Conservation (phyloP, 2,329 filamentous ascomycete genomes). For the Fusarium mangiferae region DNA sequence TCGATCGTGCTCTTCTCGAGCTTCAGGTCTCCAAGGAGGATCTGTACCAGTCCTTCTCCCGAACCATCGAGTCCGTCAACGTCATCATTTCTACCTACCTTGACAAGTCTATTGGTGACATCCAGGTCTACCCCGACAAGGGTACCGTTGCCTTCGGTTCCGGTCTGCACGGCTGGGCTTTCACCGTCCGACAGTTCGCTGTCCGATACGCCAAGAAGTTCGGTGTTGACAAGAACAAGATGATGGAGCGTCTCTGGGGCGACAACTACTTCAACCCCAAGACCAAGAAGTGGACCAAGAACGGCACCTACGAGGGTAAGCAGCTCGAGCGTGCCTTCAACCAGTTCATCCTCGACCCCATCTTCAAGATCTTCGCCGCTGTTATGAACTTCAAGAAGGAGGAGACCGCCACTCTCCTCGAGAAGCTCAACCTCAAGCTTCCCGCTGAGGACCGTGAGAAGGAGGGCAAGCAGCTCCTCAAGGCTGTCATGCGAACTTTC, state of each 20-base stretch:
- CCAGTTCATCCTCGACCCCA: conserved; percentile 99
- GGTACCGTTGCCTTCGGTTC: conserved; percentile 99
- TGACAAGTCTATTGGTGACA: conserved; percentile 95
- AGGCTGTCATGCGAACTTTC: conserved; percentile 99
- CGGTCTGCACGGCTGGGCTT: conserved; percentile 99
- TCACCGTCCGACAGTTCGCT: conserved; percentile 98
- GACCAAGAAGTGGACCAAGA: conserved; percentile 99
- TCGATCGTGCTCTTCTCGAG: conserved; percentile 99
- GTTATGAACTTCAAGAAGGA: conserved; percentile 99
- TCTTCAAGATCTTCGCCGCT: conserved; percentile 97
- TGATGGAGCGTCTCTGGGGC: conserved; percentile 99
- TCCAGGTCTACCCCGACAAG: conserved; percentile 98
- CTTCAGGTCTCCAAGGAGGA: conserved; percentile 99
- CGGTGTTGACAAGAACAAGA: conserved; percentile 99
- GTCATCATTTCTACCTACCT: conserved; percentile 99
- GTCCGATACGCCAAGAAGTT: conserved; percentile 99
- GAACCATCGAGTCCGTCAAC: conserved; percentile 99
- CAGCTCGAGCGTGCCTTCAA: conserved; percentile 97
- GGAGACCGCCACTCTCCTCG: conserved; percentile 81
- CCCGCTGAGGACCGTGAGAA: conserved; percentile 85
- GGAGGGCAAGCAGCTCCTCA: conserved; percentile 97
- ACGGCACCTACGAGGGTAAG: conserved; percentile 84
- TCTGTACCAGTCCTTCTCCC: conserved; percentile 98
- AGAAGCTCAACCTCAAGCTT: conserved; percentile 97
- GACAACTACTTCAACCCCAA: conserved; percentile 99